phyloP scores from a whole-genome alignment of 2,329 filamentous ascomycete species.

The Lithohypha guttulata region DNA sequence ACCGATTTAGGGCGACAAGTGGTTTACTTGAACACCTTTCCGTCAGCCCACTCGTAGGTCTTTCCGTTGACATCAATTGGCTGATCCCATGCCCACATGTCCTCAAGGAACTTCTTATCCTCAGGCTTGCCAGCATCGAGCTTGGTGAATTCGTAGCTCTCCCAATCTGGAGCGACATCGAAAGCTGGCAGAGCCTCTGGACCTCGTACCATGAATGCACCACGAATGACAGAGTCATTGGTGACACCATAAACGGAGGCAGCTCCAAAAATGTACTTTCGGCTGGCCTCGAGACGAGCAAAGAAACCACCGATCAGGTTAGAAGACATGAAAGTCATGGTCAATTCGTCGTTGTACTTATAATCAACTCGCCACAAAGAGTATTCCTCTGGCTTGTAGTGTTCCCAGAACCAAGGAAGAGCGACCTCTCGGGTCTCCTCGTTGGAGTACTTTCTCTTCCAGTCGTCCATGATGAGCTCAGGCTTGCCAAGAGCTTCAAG shows the following conservation, averaged over 20 bases:
- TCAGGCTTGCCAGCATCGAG: constrained; percentile 79
- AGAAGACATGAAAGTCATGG: constrained; percentile 95
- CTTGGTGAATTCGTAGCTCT: constrained; percentile 95
- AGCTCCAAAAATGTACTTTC: constrained; percentile 94
- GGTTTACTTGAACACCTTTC: constrained; percentile 97
- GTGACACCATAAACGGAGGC: constrained; percentile 78
- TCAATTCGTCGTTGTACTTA: constrained; percentile 99
- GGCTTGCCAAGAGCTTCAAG: constrained; percentile 73
- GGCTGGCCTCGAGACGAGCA: constrained; percentile 87
- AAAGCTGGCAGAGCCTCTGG: constrained; percentile 79
- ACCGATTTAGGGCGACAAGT: constrained; percentile 1
- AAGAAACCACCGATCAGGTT: constrained; percentile 98
- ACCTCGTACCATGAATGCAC: constrained; percentile 90
- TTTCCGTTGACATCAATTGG: constrained; percentile 71
- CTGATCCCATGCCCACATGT: constrained; percentile 88
- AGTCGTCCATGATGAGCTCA: constrained; percentile 81
- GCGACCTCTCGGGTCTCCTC: constrained; percentile 69
- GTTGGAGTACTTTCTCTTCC: constrained; percentile 99
- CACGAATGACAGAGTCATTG: constrained; percentile 83
- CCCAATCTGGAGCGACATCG: constrained; percentile 91
- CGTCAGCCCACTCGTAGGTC: constrained; percentile 76
- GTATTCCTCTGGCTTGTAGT: constrained; percentile 88
- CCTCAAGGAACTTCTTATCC: constrained; percentile 75
- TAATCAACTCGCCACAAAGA: constrained; percentile 89
- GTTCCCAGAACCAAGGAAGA: constrained; percentile 97